Evolutionary conservation across 129 eudicot species (phyloP), one percentile per base, ranked within the genome.

Genomic region (Dittrichia graveolens): DNA sequence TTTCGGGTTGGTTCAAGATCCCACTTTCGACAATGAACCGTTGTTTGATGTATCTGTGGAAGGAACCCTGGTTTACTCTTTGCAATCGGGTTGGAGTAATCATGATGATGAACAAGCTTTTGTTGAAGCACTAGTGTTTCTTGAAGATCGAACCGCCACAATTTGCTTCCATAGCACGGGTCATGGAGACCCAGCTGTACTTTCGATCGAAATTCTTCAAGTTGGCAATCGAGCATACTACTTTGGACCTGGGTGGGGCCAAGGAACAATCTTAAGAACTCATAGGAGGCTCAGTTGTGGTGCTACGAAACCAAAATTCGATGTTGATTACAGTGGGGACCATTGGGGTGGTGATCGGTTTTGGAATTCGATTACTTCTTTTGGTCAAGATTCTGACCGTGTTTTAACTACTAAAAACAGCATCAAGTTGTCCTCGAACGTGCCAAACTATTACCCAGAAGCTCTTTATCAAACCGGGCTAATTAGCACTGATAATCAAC

Each of bases 161-260:
- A 73, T 95, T 45, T 90, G 99, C 79, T 95, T 95, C 77, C 99
- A 95, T 54, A 90, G 99, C 74, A 90, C 99, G 2, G 99, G 99
- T 57, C 97, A 90, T 58, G 97, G 99, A 14, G 96, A 90, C 63
- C 99, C 99, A 34, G 93, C 99, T 31, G 67, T 95, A 19, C 84
- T 88, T 49, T 85, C 97, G 3, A 86, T 90, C n/a, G 99, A 95
- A 80, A 71, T 95, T 80, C 97, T 88, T 67, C 96, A 95, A 80
- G 87, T 95, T 48, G 89, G 88, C 40, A 68, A 88, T 52, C 81
- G 64, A 46, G 93, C 97, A 0, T 94, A 94, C 71, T 67, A 88
- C 73, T 94, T 48, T 6, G 99, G 99, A 40, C 83, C 82, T 0
- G 82, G 67, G 1, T 88, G 83, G 76, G 97, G 97, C 15, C 85